Percentiles rank a stretch among this genome's conserved stretches.
phyloP scores from a whole-genome alignment of 1,284 basidiomycete genomes.

The Ceratobasidium sp. region DNA sequence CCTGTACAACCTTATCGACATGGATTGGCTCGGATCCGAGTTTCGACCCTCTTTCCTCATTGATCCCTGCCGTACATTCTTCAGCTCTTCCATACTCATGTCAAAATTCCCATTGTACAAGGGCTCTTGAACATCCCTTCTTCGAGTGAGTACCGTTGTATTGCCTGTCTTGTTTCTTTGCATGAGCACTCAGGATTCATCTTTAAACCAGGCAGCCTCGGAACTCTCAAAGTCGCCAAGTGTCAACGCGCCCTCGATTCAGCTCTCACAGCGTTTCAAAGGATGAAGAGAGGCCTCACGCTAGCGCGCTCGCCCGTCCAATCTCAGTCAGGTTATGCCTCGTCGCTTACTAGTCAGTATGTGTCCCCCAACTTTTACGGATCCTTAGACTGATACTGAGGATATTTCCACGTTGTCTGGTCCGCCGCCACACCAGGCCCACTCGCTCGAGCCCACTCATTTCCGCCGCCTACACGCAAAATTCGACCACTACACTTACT shows the following conservation, averaged over 20 bases:
- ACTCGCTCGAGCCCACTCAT: neutral
- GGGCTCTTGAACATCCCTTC: conserved; percentile 91
- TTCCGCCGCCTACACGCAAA: neutral
- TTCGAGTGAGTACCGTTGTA: conserved; percentile 59
- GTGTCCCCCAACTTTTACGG: neutral
- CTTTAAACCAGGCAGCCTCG: conserved; percentile 66
- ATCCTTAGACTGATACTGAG: neutral
- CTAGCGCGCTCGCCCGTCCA: neutral
- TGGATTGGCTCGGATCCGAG: conserved; percentile 26
- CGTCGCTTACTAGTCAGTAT: neutral
- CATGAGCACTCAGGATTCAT: neutral
- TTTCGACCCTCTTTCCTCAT: conserved; percentile 61
- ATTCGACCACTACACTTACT: conserved; percentile 1
- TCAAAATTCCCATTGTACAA: conserved; percentile 93
- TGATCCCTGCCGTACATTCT: conserved; percentile 86
- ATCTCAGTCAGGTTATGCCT: neutral
- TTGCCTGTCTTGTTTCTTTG: neutral
- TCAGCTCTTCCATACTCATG: conserved; percentile 86
- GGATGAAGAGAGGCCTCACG: conserved; percentile 57
- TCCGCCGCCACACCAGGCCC: neutral
- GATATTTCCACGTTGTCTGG: neutral
- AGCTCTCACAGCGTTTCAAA: conserved; percentile 83
- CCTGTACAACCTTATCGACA: neutral
- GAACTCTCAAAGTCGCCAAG: conserved; percentile 76
- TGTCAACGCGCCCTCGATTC: conserved; percentile 81